Evolutionary conservation across 345 rosid species (phyloP).

Genomic region (Moricandia moricandioides): DNA sequence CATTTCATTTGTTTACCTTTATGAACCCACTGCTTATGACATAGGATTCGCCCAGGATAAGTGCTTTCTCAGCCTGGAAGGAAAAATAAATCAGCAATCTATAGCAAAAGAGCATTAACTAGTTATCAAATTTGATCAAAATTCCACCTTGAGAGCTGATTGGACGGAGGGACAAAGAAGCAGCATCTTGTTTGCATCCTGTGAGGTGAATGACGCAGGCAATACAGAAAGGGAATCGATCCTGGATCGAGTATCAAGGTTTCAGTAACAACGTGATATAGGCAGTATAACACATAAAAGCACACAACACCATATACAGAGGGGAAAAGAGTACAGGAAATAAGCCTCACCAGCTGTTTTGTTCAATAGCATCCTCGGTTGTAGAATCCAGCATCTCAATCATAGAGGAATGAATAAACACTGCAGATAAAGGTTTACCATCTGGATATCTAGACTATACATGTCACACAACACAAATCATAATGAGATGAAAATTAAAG

Average conservation of each 20-base stretch:
- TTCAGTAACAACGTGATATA: constrained; percentile 14
- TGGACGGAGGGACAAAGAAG: constrained; percentile 71
- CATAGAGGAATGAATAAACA: constrained; percentile 81
- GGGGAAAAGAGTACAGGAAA: not conserved
- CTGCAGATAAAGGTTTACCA: constrained; percentile 68
- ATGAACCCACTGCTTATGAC: constrained; percentile 73
- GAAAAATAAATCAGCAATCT: constrained; percentile 13
- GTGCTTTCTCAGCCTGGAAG: constrained; percentile 66
- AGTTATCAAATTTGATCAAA: constrained; percentile 16
- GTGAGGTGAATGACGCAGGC: constrained; percentile 60
- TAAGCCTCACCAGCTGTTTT: constrained; percentile 75
- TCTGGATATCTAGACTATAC: constrained; percentile 96
- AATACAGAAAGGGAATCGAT: constrained; percentile 82
- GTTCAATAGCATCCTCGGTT: constrained; percentile 83
- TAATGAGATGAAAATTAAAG: constrained; percentile 38
- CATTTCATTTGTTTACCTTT: constrained; percentile 53
- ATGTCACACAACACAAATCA: constrained; percentile 40
- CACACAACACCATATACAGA: not conserved
- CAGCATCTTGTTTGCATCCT: constrained; percentile 78
- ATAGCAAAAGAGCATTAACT: constrained; percentile 5
- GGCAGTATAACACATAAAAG: not conserved
- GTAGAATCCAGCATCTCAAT: constrained; percentile 86
- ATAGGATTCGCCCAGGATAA: constrained; percentile 68
- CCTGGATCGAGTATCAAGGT: constrained; percentile 55
- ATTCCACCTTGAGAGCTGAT: constrained; percentile 71